Base-by-base conservation (phyloP, 345 rosid genomes). In the Mallotus nudiflorus region DNA sequence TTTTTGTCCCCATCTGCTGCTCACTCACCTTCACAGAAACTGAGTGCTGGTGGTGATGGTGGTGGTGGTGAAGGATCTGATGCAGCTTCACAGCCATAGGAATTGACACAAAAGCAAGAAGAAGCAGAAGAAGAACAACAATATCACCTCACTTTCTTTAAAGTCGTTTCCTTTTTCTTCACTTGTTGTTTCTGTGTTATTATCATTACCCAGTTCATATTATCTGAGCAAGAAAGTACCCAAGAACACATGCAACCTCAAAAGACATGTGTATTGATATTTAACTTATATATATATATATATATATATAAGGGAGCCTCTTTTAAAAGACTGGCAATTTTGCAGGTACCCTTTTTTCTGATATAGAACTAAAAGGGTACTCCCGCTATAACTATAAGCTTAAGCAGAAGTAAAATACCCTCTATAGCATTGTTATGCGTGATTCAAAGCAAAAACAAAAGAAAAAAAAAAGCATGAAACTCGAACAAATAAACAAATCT, bases 41-140 rank as follows among this genome's bases (percentile, higher is more conserved):
- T 20, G 83, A 75, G 74, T 84, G 89, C 28, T 37, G 74, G 31
- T 83, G 86, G 50, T 63, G 70, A 3, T 46, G 69, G 33, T 49
- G 61, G 39, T 35, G 12, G 19, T 50, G 63, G 16, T 64, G 54
- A 19, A 84, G 84, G 66, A 76, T 79, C 74, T 81, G 89, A 59
- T 79, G 83, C 83, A 84, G 75, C 87, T 82, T 87, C 18, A 74
- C 74, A 70, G 87, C 90, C 97, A 89, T 89, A 57, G 83, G 73
- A 16, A 48, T 42, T 42, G 11, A 42, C 46, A 42, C 14, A 8
- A 9, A 42, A 68, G 73, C 70, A 25, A 61, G 46, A 54, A 20
- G 37, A 65, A 37, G 42, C 57, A 20, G 51, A 12, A 7, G 11
- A 45, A 66, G 11, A 31, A 64, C 19, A 49, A 48, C 67, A 19